Evolutionary conservation across 805 yeast genomes (phyloP), one percentile per base, ranked within the genome.

Genomic region (Naumovozyma dairenensis): DNA sequence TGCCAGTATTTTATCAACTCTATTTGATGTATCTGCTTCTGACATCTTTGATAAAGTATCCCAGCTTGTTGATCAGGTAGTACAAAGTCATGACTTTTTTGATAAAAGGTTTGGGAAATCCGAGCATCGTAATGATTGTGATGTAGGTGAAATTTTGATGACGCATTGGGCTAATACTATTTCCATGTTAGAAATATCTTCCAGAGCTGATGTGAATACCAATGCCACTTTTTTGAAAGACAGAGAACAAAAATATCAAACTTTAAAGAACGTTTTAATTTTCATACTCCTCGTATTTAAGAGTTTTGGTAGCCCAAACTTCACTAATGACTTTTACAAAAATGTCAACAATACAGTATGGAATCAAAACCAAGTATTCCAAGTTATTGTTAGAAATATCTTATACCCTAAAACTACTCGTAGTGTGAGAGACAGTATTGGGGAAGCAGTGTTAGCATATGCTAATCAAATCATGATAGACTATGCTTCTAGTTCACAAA

Each of bases 161-260:
- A 44, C 38, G 1, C 52, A 52, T 36, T 55, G 56, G 57, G 51
- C 59, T 3, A 53, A 52, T 20, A 51, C 57, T 1, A 65, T 80
- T 17, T 63, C 70, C 16, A 71, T 76, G 67, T 55, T 67, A 25
- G 87, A 80, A 45, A 69, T 78, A 16, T 46, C 77, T 0, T 63
- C 76, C 1, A 65, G 87, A 48, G 49, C 67, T n/a, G 66, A 68
- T 28, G 44, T 47, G 10, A 46, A 55, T 7, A 48, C 67, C 3
- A 55, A 59, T 19, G 35, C 34, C 1, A 49, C 51, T 3, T 59
- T 63, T 33, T 40, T 61, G 28, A 39, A 46, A 10, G 60, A 54
- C n/a, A 57, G 62, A 21, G 62, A 59, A 36, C 69, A 64, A 40
- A 55, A 63, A 20, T 63, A 55, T 44, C 58, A 53, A 36, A 48